Conservation (phyloP, 2,329 filamentous ascomycete genomes). For the Arachnomyces sp. region DNA sequence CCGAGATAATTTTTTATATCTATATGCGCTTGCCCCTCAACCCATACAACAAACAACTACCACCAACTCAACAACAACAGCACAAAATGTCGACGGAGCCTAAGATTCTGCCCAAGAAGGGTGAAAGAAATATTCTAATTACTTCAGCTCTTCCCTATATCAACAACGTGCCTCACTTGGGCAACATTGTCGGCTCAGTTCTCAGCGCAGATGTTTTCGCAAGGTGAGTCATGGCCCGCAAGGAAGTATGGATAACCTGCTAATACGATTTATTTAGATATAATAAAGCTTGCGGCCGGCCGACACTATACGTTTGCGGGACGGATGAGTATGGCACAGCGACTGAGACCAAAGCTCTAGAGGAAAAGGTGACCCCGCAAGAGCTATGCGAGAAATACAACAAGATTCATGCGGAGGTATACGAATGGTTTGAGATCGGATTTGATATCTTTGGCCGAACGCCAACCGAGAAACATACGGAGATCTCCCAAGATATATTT, state of each 20-base stretch:
- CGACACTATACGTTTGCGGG: conserved; percentile 44
- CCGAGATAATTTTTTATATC: background rate
- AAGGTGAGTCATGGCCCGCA: conserved; percentile 31
- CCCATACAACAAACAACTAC: background rate
- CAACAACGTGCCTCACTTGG: conserved; percentile 72
- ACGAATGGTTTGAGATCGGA: conserved; percentile 90
- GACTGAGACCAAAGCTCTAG: conserved; percentile 89
- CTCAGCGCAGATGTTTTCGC: conserved; percentile 83
- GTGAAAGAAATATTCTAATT: conserved; percentile 80
- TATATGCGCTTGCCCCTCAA: background rate
- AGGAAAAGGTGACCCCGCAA: conserved; percentile 73
- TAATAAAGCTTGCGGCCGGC: conserved; percentile 15
- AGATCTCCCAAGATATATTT: conserved; percentile 91
- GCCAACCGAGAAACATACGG: conserved; percentile 78
- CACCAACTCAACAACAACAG: conserved; percentile 5
- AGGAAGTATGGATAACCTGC: conserved; percentile 1
- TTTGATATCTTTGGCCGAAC: conserved; percentile 96
- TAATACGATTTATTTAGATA: conserved; percentile 8
- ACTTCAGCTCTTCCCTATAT: conserved; percentile 89
- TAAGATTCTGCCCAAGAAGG: conserved; percentile 34
- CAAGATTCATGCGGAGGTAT: conserved; percentile 79
- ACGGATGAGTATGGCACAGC: conserved; percentile 94
- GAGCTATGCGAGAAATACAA: conserved; percentile 91
- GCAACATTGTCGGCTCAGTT: conserved; percentile 81
- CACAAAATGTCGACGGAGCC: conserved; percentile 11